A percentile compares a stretch with the other conserved stretches of the same genome.
phyloP scores from a whole-genome alignment of 495 filamentous ascomycete genomes.

The Durotheca rogersii region DNA sequence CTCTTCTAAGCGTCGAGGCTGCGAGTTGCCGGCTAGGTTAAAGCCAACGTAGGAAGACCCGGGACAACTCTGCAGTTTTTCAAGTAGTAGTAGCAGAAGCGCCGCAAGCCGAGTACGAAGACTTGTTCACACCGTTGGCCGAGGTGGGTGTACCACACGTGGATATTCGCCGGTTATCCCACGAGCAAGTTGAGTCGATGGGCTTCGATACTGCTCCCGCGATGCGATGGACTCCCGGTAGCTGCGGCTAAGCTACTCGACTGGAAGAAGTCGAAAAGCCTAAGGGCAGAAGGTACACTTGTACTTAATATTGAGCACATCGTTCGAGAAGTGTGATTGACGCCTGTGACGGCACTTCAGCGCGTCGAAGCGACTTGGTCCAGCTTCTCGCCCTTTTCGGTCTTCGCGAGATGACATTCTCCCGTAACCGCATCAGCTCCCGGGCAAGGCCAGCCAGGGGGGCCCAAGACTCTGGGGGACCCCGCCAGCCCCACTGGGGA shows the following conservation, averaged over 20 bases:
- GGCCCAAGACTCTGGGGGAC: conserved; percentile 22
- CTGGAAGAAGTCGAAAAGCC: conserved; percentile 5
- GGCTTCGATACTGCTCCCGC: conserved; percentile 6
- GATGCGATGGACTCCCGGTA: conserved; percentile 14
- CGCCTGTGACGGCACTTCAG: conserved; percentile 21
- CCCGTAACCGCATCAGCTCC: conserved; percentile 12
- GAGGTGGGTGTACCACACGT: conserved; percentile 27
- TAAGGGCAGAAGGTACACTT: conserved; percentile 22
- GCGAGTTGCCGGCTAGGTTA: conserved; percentile 8
- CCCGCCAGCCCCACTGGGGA: conserved; percentile 24
- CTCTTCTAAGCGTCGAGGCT: conserved; percentile 1
- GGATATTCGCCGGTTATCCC: conserved; percentile 25
- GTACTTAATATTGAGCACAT: conserved; percentile 19
- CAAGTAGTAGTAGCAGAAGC: conserved; percentile 9
- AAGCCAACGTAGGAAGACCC: conserved; percentile 3
- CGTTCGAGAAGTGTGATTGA: conserved; percentile 12
- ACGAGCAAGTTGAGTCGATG: conserved; percentile 22
- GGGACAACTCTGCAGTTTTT: not conserved
- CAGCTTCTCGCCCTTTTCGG: conserved; percentile 3
- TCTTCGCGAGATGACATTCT: conserved; percentile 6
- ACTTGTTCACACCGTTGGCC: conserved; percentile 21
- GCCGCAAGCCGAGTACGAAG: conserved; percentile 25
- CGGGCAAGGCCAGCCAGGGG: conserved; percentile 9
- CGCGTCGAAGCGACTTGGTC: not conserved
- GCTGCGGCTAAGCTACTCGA: conserved; percentile 13